Base-by-base conservation (phyloP, 371 early-diverging fungal genomes). In the Mucor ambiguus region DNA sequence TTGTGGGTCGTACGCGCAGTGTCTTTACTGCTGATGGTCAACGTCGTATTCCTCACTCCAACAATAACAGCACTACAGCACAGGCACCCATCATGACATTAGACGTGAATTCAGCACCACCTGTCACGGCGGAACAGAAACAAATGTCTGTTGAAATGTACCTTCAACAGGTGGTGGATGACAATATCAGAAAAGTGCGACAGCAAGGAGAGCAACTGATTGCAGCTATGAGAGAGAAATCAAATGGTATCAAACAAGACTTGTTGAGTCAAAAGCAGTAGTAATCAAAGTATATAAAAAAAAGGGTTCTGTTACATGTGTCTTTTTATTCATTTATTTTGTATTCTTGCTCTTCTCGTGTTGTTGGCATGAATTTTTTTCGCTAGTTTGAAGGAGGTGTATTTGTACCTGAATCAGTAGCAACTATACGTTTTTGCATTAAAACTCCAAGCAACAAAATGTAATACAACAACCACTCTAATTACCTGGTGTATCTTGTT, bases 301-400 rank as follows among this genome's bases (percentile, higher is more conserved):
- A n/a, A n/a, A n/a, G n/a, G n/a, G n/a, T n/a, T n/a, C n/a, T n/a
- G n/a, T n/a, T n/a, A n/a, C n/a, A n/a, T n/a, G n/a, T n/a, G n/a
- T n/a, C n/a, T n/a, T 35, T 35, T 35, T 35, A 12, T 35, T 35
- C 12, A 1, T 35, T 35, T 30, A 3, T 30, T 30, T 2, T 30
- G 30, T 30, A 30, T 30, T 30, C 2, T 35, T 35, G 2, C 3
- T 35, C 0, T 10, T 35, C 10, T 35, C 12, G 11, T 35, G 37
- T 12, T 30, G 12, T 12, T 0, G 37, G 12, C 37, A 63, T 30
- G 29, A 11, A 24, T 4, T 26, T 20, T 32, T n/a, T 14, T 33
- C 22, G 28, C 38, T 62, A 62, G 48, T 62, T 54, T 62, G 63
- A 52, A 14, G 62, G 63, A n/a, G 52, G 28, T 28, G 63, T 62